Base-by-base conservation (phyloP, 2,329 filamentous ascomycete genomes). In the Macroventuria anomochaeta region DNA sequence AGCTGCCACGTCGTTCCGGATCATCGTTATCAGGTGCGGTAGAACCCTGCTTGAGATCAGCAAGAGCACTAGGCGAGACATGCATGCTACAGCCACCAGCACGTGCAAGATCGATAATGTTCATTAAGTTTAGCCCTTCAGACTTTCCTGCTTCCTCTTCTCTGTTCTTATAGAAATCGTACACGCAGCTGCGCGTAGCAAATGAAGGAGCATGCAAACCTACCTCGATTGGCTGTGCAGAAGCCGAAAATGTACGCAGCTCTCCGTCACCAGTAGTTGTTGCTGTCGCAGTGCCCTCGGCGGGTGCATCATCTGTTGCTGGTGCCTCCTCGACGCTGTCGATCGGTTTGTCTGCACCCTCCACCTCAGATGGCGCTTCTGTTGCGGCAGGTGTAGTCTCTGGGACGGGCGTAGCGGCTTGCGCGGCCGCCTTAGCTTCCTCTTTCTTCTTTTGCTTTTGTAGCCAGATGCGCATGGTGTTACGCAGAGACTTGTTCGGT, bases 401-500 rank as follows among this genome's bases (percentile, higher is more conserved):
- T 18, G 57, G 62, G 33, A 59, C 59, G 12, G 69, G 67, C 15
- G 70, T 68, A 40, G 67, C 58, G 11, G 60, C 64, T 53, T 71
- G 65, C 18, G 68, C 61, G 5, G 72, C 67, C 21, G 60, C 63
- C 49, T 72, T 75, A 15, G 64, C 67, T 28, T 71, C 69, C 47
- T 72, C 70, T 69, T 79, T 73, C 57, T 76, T 76, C 76, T 96
- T 96, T 81, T 96, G 96, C 75, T 96, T 96, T 67, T 93, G 90
- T 41, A 99, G 77, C 70, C 96, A 99, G 11, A 95, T 90, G 64
- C 90, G 89, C 62, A 97, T 88, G 1, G 95, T 99, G 21, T 90
- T 95, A 62, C 95, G 88, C n/a, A 97, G 80, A 23, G 89, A 87
- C 73, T 96, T 97, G 75, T 96, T 91, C 1, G 91, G 86, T 58